Evolutionary conservation across 345 rosid genomes (phyloP).

Genomic region (Citrus sp.): DNA sequence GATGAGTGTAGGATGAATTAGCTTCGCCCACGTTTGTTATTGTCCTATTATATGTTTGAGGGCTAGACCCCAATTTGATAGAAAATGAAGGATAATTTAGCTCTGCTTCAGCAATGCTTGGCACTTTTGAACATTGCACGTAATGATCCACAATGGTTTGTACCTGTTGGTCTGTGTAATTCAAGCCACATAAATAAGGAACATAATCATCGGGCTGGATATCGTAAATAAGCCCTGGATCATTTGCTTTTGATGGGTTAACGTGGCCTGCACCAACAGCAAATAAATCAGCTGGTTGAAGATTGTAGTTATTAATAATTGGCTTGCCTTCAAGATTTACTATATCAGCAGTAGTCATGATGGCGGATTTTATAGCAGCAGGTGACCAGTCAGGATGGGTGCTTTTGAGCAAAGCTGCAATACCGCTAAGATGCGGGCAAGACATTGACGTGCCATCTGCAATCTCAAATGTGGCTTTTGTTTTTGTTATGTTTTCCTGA

Average conservation of each 20-base stretch:
- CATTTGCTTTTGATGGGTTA: too few relatives aligned
- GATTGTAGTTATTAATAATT: constrained; percentile 30
- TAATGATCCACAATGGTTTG: too few relatives aligned
- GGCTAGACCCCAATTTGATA: background rate
- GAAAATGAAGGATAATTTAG: constrained; percentile 44
- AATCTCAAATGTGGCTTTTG: constrained; percentile 32
- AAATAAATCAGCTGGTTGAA: constrained; percentile 39
- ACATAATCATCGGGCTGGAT: too few relatives aligned
- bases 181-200: too few relatives aligned
- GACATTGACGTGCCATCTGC: constrained; percentile 54
- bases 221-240: too few relatives aligned
- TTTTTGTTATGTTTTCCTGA: constrained; percentile 25
- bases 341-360: constrained; percentile 38
- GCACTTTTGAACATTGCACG: too few relatives aligned
- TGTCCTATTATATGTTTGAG: constrained; percentile 29
- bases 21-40: constrained; percentile 42
- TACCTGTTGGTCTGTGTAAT: too few relatives aligned
- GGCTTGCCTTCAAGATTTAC: constrained; percentile 30
- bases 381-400: too few relatives aligned
- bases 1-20: constrained; percentile 22
- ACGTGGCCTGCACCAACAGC: too few relatives aligned
- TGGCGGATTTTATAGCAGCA: background rate
- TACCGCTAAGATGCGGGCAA: constrained; percentile 46
- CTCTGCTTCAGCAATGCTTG: constrained; percentile 20
- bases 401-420: too few relatives aligned